Evolutionary conservation across 257 asterid genomes (phyloP).

Genomic region (Cordia subcordata): DNA sequence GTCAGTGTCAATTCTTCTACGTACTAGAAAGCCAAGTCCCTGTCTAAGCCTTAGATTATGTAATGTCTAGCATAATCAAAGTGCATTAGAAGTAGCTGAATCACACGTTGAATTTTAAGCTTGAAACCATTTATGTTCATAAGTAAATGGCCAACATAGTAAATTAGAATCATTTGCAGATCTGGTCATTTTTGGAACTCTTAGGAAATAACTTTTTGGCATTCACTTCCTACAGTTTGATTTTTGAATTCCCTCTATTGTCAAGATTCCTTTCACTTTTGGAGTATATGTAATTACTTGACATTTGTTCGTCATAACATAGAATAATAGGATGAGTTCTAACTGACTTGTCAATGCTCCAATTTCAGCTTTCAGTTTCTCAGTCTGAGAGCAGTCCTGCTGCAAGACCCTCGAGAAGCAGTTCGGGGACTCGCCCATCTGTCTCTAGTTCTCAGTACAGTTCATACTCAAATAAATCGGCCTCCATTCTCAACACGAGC

Average conservation of each 20-base stretch:
- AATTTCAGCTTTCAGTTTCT: slow-evolving; percentile 78
- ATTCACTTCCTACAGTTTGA: not conserved
- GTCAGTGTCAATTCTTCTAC: not conserved
- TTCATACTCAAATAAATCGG: slow-evolving; percentile 61
- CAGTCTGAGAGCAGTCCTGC: slow-evolving; percentile 77
- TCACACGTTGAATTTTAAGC: no score
- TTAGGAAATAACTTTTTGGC: not conserved
- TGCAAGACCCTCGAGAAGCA: slow-evolving; percentile 69
- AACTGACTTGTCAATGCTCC: slow-evolving; percentile 2
- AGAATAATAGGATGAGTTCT: slow-evolving; percentile 1
- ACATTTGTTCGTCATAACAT: not conserved
- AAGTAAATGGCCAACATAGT: not conserved
- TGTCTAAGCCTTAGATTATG: no score
- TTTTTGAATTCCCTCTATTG: no score
- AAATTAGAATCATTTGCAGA: not conserved
- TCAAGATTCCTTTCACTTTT: not conserved
- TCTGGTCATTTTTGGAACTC: not conserved
- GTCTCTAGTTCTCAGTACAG: slow-evolving; percentile 62
- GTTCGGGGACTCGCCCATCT: slow-evolving; percentile 82
- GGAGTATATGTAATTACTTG: not conserved
- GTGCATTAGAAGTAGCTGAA: no score
- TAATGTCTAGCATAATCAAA: no score
- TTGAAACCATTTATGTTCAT: no score
- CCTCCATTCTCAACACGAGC: slow-evolving; percentile 80
- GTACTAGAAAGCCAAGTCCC: no score